phyloP scores from a whole-genome alignment of 176 grass and related monocot species.

The Ensete glaucum region DNA sequence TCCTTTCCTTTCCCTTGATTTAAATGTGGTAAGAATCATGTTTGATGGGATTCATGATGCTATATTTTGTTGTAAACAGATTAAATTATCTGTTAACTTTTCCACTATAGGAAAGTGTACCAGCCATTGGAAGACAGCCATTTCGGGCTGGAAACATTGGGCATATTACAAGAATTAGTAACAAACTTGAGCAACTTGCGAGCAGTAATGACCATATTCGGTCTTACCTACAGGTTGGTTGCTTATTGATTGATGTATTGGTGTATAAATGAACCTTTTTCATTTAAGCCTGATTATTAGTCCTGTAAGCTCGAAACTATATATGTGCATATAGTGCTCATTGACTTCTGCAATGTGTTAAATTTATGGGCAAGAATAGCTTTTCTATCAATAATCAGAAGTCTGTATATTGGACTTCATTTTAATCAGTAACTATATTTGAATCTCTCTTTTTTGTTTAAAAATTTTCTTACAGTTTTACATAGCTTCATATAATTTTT shows the following conservation, averaged over 20 bases:
- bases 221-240: slow-evolving; percentile 19
- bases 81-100: not conserved
- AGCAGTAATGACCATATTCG: slow-evolving; percentile 13
- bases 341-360: not conserved
- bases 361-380: not conserved
- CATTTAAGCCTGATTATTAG: not conserved
- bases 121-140: slow-evolving; percentile 9
- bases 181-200: slow-evolving; percentile 19
- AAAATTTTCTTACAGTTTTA: too few species aligned
- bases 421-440: too few species aligned
- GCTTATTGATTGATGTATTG: not conserved
- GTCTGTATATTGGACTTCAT: too few species aligned
- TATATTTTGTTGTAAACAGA: not conserved
- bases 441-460: too few species aligned
- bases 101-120: slow-evolving; percentile 5
- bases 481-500: too few species aligned
- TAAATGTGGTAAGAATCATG: slow-evolving; percentile 8
- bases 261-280: not conserved
- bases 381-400: too few species aligned
- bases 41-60: slow-evolving; percentile 1
- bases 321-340: not conserved
- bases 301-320: too few species aligned
- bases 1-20: slow-evolving; percentile 17
- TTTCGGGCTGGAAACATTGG: slow-evolving; percentile 19
- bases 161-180: slow-evolving; percentile 24